Evolutionary conservation across 805 yeast species (phyloP).

Genomic region (Yamadazyma paraphyllophila): DNA sequence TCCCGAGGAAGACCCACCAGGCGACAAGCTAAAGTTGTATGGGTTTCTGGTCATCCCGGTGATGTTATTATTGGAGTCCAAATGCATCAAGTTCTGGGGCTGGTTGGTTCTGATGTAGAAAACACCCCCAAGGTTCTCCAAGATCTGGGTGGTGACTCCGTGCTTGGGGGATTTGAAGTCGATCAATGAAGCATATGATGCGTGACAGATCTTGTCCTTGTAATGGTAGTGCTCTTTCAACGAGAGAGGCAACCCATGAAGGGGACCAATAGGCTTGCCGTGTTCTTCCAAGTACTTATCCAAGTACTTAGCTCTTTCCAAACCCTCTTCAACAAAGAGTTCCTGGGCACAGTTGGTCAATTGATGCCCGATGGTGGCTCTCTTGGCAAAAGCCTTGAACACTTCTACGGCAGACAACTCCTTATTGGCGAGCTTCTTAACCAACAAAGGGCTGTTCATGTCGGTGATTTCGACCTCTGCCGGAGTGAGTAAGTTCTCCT

Average conservation of each 20-base stretch:
- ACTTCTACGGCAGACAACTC: slow-evolving; percentile 35
- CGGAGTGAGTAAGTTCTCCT: slow-evolving; percentile 31
- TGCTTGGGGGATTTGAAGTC: slow-evolving; percentile 28
- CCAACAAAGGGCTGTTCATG: slow-evolving; percentile 27
- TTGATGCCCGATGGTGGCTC: slow-evolving; percentile 45
- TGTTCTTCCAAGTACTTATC: slow-evolving; percentile 48
- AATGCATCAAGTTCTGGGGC: slow-evolving; percentile 46
- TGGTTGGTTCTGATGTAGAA: slow-evolving; percentile 42
- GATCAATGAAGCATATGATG: slow-evolving; percentile 36
- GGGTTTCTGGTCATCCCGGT: slow-evolving; percentile 37
- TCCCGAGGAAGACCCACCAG: slow-evolving; percentile 47
- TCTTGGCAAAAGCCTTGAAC: slow-evolving; percentile 41
- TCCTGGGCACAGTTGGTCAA: slow-evolving; percentile 43
- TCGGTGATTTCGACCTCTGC: slow-evolving; percentile 40
- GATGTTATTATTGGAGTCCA: slow-evolving; percentile 40
- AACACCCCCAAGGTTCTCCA: slow-evolving; percentile 42
- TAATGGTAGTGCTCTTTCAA: slow-evolving; percentile 49
- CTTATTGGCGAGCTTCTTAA: slow-evolving; percentile 29
- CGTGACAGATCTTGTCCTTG: slow-evolving; percentile 37
- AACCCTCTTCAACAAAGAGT: slow-evolving; percentile 56
- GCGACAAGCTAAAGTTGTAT: slow-evolving; percentile 33
- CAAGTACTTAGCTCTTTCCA: slow-evolving; percentile 51
- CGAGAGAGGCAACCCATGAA: slow-evolving; percentile 66
- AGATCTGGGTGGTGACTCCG: slow-evolving; percentile 29
- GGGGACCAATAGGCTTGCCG: slow-evolving; percentile 56